These are phyloP conservation scores for Phoenix dactylifera DNA, from an alignment of 176 grass and related monocot species.

Conservation along the genomic window DNA sequence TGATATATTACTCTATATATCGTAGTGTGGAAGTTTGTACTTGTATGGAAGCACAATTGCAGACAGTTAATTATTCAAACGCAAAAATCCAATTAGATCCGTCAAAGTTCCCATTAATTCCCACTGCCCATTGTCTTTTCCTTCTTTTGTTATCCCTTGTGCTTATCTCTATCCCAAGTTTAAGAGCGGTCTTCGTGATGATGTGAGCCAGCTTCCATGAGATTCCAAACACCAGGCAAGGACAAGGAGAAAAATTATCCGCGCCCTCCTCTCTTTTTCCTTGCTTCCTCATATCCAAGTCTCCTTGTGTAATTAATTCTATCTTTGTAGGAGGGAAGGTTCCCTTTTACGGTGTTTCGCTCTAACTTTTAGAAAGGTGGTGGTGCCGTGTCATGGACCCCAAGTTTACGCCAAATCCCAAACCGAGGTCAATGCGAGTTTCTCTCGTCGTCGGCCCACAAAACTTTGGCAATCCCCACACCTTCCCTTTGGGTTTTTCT, in stretches of 20 bases:
- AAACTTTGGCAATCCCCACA: conserved; percentile 37
- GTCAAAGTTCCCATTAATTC: conserved; percentile 55
- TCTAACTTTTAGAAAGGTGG: conserved; percentile 18
- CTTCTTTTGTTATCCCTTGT: conserved; percentile 16
- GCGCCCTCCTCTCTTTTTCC: conserved; percentile 35
- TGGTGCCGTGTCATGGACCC: conserved; percentile 11
- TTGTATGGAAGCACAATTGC: too few species aligned
- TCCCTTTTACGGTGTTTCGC: not conserved
- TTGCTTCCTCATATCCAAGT: conserved; percentile 37
- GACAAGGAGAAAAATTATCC: conserved; percentile 47
- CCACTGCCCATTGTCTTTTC: conserved; percentile 35
- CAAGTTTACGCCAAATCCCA: conserved; percentile 8
- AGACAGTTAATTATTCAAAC: conserved; percentile 35
- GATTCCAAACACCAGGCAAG: conserved; percentile 36
- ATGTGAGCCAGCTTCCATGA: conserved; percentile 32
- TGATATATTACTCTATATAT: too few species aligned
- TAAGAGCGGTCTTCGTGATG: conserved; percentile 39
- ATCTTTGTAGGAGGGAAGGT: conserved; percentile 44
- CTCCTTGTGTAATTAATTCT: conserved; percentile 21
- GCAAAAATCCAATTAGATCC: conserved; percentile 47
- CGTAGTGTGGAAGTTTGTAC: too few species aligned
- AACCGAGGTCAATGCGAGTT: conserved; percentile 51
- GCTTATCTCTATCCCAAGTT: conserved; percentile 44
- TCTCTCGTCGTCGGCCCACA: conserved; percentile 33
- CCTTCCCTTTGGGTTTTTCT: conserved; percentile 53